Evolutionary conservation across 148 eudicot genomes (phyloP), one percentile per base, ranked within the genome.

Genomic region (Suaeda aralocaspica): DNA sequence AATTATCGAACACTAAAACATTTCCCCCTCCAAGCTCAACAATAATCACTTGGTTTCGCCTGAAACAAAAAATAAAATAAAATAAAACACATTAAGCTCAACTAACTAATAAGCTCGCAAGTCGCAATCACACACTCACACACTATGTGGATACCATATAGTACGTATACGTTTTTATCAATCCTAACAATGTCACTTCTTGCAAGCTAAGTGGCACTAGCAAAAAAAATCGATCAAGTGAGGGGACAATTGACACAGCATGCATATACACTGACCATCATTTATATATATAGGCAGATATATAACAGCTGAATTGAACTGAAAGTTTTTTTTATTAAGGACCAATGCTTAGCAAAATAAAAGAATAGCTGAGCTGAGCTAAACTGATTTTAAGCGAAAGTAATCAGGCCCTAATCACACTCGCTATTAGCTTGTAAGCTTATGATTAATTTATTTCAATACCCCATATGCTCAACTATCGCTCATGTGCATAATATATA

Each of bases 1-100:
- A 72, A 52, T 58, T 58, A 28, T 39, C 29, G 11, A 58, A n/a
- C n/a, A n/a, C n/a, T 51, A 76, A 84, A 82, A 79, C 64, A 68
- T 69, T 64, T 28, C 75, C 79, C 64, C 71, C 67, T 55, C 51
- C 28, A 1, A 41, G 5, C 19, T 41, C 34, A 63, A 33, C 34
- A 49, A 62, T 5, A 25, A 26, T 3, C 26, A 19, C 16, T 36
- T 21, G 44, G 15, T 31, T 58, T 39, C 30, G 34, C 71, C 71
- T 74, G 60, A 76, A 58, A 57, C 39, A 64, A 8, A 70, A 31
- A 28, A 22, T 30, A 64, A 22, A 64, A 36, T 36, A 25, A 64
- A 19, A n/a, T n/a, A n/a, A n/a, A n/a, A n/a, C n/a, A n/a, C n/a
- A n/a, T n/a, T 59, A 9, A 42, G 31, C 67, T 63, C 31, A 63